Evolutionary conservation across 2,329 filamentous ascomycete species (phyloP).

Genomic region (Leptographium wingfieldii): DNA sequence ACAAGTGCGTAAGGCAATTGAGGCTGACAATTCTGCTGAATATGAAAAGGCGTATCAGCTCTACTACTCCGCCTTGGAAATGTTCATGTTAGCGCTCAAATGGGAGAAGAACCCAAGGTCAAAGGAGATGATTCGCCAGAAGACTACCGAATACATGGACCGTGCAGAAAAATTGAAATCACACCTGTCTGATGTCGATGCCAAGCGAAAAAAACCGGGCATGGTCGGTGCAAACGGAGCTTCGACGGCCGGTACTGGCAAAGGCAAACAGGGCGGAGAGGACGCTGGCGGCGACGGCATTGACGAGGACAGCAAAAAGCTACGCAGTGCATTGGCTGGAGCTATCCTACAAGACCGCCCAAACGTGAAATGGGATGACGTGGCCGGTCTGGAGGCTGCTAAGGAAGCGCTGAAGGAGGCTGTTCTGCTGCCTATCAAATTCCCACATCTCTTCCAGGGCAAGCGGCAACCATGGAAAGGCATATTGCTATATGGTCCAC

Average conservation of each 20-base stretch:
- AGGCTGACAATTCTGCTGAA: constrained; percentile 86
- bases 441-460: constrained; percentile 88
- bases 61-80: constrained; percentile 91
- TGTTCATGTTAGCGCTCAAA: constrained; percentile 98
- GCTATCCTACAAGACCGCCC: constrained; percentile 92
- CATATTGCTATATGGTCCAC: constrained; percentile 88
- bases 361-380: constrained; percentile 96
- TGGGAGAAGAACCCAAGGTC: constrained; percentile 98
- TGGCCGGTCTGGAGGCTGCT: constrained; percentile 82
- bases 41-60: constrained; percentile 95
- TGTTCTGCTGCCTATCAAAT: constrained; percentile 95
- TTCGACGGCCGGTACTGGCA: constrained; percentile 47
- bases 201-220: constrained; percentile 56
- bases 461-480: constrained; percentile 98
- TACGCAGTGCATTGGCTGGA: constrained; percentile 78
- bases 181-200: constrained; percentile 65
- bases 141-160: constrained; percentile 96
- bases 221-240: constrained; percentile 62
- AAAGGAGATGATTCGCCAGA: constrained; percentile 93
- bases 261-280: constrained; percentile 39
- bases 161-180: constrained; percentile 95
- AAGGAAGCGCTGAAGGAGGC: constrained; percentile 98
- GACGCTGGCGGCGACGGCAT: constrained; percentile 44
- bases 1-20: constrained; percentile 94
- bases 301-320: constrained; percentile 90